Evolutionary conservation across 1,284 basidiomycete species (phyloP), one percentile per base, ranked within the genome.

Genomic region (Malassezia caprae): DNA sequence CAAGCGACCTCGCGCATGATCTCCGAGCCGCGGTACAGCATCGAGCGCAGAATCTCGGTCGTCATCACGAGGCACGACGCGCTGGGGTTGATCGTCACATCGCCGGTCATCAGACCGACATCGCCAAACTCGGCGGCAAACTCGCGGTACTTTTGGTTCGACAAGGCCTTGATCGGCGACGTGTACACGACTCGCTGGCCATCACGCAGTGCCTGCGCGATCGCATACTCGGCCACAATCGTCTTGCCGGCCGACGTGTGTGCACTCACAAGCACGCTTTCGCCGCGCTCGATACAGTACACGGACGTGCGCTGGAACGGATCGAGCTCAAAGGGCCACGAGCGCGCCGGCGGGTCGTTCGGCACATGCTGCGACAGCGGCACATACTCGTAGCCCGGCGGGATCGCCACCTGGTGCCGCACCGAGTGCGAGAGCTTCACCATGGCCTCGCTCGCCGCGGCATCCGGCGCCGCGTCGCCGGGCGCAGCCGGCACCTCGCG

Each of bases 1-100:
- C 94, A 99, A 0, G 91, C 93, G 13, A 99, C 93, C 79, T 99
- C 94, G 59, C 94, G 87, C 88, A 98, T 96, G 68, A 99, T 87
- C 77, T 99, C 94, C 15, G 90, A 96, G 39, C 94, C 94, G 53
- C 94, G 84, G 75, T 99, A 99, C 31, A 99, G 79, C 93, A 99
- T 99, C 1, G 91, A 96, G 12, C 94, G 84, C 53, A 99, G 77
- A 85, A 99, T 98, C 79, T 99, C 94, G 2, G 94, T 99, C 0
- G 94, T 98, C 94, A 99, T 98, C 49, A 99, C 93, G 44, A 99
- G 78, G 79, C 94, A 98, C 43, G 88, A 89, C 7, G 94, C 93
- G 3, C 85, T 85, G 2, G 93, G 93, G 75, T 98, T 98, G 75
- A 98, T 96, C 0, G 94, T 98, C n/a, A 98, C 90, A 78, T 99